Base-by-base conservation (phyloP, 2,329 filamentous ascomycete species). In the Paramyrothecium roridum region DNA sequence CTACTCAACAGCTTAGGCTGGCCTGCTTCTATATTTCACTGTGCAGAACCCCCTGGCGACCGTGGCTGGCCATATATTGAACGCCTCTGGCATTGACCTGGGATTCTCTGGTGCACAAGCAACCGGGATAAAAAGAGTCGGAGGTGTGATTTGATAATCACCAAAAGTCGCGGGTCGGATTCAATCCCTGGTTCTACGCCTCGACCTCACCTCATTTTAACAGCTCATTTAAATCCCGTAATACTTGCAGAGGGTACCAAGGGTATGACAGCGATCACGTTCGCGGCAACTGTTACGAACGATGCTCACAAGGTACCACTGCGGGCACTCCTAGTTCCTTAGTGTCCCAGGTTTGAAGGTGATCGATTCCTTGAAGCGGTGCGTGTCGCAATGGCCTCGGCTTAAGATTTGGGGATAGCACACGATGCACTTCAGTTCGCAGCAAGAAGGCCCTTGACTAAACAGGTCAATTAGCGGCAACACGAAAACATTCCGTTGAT, bases 151-250 rank as follows among this genome's bases (percentile, higher is more conserved):
- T 43, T 43, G 37, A 43, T 6, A 43, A 4, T 43, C 13, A 19
- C 16, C 13, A 43, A 16, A 13, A 6, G n/a, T 13, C n/a, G 37
- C 26, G 26, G 10, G 4, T 30, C 10, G 6, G 10, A 10, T 30
- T 13, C 3, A 43, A 16, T n/a, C 17, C 40, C 52, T n/a, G 33
- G 33, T 53, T 26, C 40, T 50, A 43, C 53, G 48, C 53, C 49
- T 40, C 52, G 47, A 51, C 51, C 57, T 30, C 57, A 59, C 54
- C 57, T 66, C 63, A 66, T 66, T n/a, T 64, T 66, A 63, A 61
- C 59, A 58, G 59, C 57, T 66, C 64, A 66, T 66, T 66, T 66
- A 63, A 62, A 60, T 21, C 26, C 26, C 20, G 12, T 22, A 23
- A 6, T 13, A 45, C 19, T 20, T 45, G 40, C 17, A 7, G 17